Evolutionary conservation across 441 rosid genomes (phyloP).

Genomic region (Gossypium trilobum): DNA sequence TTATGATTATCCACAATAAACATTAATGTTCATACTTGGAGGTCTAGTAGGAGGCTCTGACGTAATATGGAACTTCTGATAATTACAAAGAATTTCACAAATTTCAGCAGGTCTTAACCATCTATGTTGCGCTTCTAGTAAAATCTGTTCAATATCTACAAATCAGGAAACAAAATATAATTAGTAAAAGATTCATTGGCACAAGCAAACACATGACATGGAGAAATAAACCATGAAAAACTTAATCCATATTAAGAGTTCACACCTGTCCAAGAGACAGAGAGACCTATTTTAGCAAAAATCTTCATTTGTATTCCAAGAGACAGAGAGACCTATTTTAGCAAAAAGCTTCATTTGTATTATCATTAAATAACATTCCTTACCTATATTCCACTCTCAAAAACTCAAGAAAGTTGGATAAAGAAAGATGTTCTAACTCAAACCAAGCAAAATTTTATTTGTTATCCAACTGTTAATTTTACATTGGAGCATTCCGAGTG

Average conservation of each 20-base stretch:
- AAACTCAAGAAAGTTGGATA: neutral
- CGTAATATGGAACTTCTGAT: constrained; percentile 63
- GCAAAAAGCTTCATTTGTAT: neutral
- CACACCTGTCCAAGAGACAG: neutral
- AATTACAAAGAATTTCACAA: constrained; percentile 79
- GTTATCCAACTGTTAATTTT: neutral
- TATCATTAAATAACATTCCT: neutral
- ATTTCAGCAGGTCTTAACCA: constrained; percentile 97
- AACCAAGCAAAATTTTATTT: neutral
- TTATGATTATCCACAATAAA: neutral
- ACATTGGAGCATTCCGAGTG: neutral
- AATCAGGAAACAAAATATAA: constrained; percentile 5
- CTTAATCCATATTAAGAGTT: neutral
- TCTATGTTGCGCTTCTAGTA: constrained; percentile 74
- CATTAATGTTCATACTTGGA: constrained; percentile 47
- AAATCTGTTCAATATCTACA: constrained; percentile 68
- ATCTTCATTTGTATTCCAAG: no score
- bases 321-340: no score
- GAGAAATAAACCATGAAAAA: neutral
- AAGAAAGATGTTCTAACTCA: neutral
- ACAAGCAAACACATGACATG: neutral
- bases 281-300: neutral
- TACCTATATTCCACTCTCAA: neutral
- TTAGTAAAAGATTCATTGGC: neutral
- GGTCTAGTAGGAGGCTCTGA: constrained; percentile 75